Evolutionary conservation across 108 stramenopile genomes (phyloP), one percentile per base, ranked within the genome.

Genomic region (Skeletonema potamos): DNA sequence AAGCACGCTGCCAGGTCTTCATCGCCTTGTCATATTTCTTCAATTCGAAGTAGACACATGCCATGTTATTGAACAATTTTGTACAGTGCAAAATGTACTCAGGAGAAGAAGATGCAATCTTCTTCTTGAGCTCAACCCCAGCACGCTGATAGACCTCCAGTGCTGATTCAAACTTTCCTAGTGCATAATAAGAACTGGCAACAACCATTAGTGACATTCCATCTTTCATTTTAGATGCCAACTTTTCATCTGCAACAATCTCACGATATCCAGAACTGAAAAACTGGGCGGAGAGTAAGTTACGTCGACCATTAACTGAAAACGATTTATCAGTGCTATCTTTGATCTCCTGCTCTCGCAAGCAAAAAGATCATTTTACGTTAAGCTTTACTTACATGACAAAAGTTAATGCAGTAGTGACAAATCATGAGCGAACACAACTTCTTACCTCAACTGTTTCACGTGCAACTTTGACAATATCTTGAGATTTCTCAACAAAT

Each of bases 1-100:
- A 60, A 22, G 79, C 79, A 15, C 79, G 79, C 27, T 80, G 79
- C 30, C 62, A 80, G 3, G 79, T 80, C 30, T 67, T 64, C 79
- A 80, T 80, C 6, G 79, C 79, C 62, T 80, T 80, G 22, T 80
- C 79, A 41, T 80, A 80, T 54, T 80, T 73, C 18, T 73, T 64
- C 77, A 80, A 73, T 64, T 80, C 79, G 41, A 72, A 80, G 32
- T 80, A 80, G 32, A 64, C 79, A 26, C 65, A 66, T 7, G 67
- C 79, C 72, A 80, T 72, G 55, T 80, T 80, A 44, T 80, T 80
- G 67, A 80, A 80, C 18, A 80, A 67, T 41, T 80, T 80, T 4
- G 79, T 72, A 32, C 71, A 80, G 27, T 69, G 72, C 44, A 73
- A 44, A 32, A 57, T 73, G 63, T 66, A 68, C 32, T 68, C 67